Conservation (phyloP, 495 filamentous ascomycete genomes). For the Annulohypoxylon bovei region DNA sequence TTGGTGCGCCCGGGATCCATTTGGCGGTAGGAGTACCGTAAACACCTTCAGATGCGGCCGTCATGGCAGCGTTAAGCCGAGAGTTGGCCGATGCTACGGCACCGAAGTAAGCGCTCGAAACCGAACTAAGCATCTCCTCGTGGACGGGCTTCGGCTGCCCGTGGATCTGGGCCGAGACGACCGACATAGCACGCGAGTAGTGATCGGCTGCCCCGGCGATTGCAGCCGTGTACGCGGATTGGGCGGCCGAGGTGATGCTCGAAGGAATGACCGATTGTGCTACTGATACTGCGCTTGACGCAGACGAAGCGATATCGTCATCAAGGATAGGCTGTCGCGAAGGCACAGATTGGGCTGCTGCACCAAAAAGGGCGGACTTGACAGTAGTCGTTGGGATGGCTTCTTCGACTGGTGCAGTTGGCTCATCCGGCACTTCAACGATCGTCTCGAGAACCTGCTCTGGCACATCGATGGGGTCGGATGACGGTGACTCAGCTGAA, state of each 20-base stretch:
- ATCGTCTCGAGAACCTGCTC: conserved; percentile 42
- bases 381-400: conserved; percentile 38
- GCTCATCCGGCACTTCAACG: conserved; percentile 36
- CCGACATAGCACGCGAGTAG: conserved; percentile 72
- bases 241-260: conserved; percentile 55
- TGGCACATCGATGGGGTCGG: conserved; percentile 33
- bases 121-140: conserved; percentile 69
- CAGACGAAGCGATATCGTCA: conserved; percentile 57
- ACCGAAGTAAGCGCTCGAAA: conserved; percentile 74
- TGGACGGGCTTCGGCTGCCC: conserved; percentile 72
- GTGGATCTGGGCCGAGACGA: conserved; percentile 71
- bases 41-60: conserved; percentile 55
- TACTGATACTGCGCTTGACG: conserved; percentile 71
- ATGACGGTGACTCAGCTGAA: conserved; percentile 21
- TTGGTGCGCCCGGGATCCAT: conserved; percentile 40
- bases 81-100: conserved; percentile 70
- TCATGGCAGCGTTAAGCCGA: conserved; percentile 61
- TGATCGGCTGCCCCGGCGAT: conserved; percentile 67
- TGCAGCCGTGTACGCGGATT: conserved; percentile 69
- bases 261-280: conserved; percentile 58
- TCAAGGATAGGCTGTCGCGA: conserved; percentile 54
- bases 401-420: conserved; percentile 29
- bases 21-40: conserved; percentile 57
- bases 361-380: conserved; percentile 58
- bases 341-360: conserved; percentile 56